A percentile compares a stretch with the other conserved stretches of the same genome.
Conservation (phyloP, 2,329 filamentous ascomycete genomes). For the Sporothrix pallida region DNA sequence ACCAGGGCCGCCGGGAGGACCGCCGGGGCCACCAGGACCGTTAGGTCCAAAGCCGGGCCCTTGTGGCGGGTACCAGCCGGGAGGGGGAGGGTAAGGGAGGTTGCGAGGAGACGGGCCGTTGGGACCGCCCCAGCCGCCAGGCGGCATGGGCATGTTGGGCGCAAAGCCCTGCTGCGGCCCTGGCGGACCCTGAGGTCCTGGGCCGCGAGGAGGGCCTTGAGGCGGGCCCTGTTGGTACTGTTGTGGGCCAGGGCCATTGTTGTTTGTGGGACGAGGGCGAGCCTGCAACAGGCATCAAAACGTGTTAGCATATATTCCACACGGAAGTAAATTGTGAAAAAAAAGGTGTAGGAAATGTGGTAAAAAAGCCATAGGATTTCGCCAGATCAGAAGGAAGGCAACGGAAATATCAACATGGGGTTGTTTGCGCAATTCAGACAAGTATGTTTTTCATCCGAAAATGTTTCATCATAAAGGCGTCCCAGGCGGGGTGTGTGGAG, state of each 20-base stretch:
- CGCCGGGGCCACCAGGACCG: constrained; percentile 50
- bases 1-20: constrained; percentile 52
- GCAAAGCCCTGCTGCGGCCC: constrained; percentile 42
- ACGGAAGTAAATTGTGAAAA: too few species aligned
- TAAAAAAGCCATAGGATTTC: not conserved
- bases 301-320: constrained; percentile 22
- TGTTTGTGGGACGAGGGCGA: constrained; percentile 45
- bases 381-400: constrained; percentile 97
- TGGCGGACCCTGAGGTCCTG: constrained; percentile 1
- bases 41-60: constrained; percentile 74
- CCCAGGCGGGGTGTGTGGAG: constrained; percentile 33
- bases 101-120: constrained; percentile 39
- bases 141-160: constrained; percentile 43
- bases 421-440: constrained; percentile 92
- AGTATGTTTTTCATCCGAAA: constrained; percentile 90
- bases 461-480: constrained; percentile 80
- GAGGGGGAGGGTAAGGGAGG: constrained; percentile 78
- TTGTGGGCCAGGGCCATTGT: constrained; percentile 43
- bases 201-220: constrained; percentile 34
- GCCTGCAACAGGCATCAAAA: constrained; percentile 42
- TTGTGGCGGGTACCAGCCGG: constrained; percentile 74
- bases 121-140: constrained; percentile 42
- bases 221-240: constrained; percentile 43
- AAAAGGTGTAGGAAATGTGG: too few species aligned
- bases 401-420: constrained; percentile 96